Percentiles rank a stretch among this genome's conserved stretches.
These are phyloP conservation scores for Guyanaporus albipodus DNA, from an alignment of 768 basidiomycete genomes.

Conservation along the genomic window DNA sequence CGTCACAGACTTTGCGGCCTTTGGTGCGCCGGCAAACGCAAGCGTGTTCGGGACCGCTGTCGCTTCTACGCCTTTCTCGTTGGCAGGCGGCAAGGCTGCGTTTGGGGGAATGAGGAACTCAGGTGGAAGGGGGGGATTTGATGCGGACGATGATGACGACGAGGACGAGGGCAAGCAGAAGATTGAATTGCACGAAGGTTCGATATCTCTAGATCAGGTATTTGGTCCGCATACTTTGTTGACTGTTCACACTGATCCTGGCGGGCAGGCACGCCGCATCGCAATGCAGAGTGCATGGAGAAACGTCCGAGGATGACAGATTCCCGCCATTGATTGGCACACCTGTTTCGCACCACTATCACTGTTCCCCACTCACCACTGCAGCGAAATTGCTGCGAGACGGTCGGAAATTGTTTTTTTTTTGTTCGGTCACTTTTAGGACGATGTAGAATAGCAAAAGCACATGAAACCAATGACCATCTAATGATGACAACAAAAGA, in stretches of 20 bases:
- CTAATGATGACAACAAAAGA: neutral
- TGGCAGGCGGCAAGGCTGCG: conserved; percentile 77
- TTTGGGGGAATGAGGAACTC: conserved; percentile 70
- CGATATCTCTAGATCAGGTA: conserved; percentile 93
- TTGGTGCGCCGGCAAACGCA: conserved; percentile 67
- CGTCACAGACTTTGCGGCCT: conserved; percentile 83
- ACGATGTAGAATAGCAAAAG: conserved; percentile 27
- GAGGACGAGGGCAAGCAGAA: conserved; percentile 62
- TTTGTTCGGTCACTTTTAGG: conserved; percentile 13
- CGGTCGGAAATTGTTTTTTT: conserved; percentile 5
- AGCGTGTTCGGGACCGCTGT: conserved; percentile 87
- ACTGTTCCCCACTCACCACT: neutral
- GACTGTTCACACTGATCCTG: conserved; percentile 6
- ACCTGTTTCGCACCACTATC: conserved; percentile 1
- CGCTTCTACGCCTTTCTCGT: conserved; percentile 71
- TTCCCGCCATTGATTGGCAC: conserved; percentile 7
- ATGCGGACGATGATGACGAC: conserved; percentile 76
- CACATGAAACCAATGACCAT: conserved; percentile 7
- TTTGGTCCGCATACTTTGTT: conserved; percentile 14
- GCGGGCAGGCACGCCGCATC: conserved; percentile 72
- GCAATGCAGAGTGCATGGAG: conserved; percentile 91
- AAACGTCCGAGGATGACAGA: conserved; percentile 50
- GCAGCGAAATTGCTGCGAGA: conserved; percentile 9
- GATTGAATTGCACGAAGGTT: conserved; percentile 75
- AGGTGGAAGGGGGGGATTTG: conserved; percentile 36